These are phyloP conservation scores for Solanum pimpinellifolium DNA, from an alignment of 257 asterid genomes.

Conservation along the genomic window DNA sequence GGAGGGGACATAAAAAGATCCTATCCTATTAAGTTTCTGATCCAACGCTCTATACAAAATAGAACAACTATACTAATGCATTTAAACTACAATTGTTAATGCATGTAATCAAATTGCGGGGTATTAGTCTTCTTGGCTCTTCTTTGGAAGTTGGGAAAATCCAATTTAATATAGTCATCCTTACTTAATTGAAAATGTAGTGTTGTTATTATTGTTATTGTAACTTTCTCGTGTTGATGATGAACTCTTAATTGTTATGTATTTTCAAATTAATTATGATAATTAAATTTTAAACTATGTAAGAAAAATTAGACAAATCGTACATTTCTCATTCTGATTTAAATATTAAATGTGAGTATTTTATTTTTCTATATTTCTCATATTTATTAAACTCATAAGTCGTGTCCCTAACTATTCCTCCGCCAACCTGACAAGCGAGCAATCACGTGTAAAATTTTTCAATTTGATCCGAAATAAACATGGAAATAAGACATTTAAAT, in stretches of 20 bases:
- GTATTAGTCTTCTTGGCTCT: too few relatives aligned
- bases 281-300: neutral
- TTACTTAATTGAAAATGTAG: neutral
- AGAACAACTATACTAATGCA: too few relatives aligned
- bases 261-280: neutral
- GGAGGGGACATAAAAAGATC: too few relatives aligned
- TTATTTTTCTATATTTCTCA: too few relatives aligned
- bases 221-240: neutral
- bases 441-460: neutral
- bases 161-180: too few relatives aligned
- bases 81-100: too few relatives aligned
- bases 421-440: neutral
- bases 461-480: neutral
- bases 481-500: neutral
- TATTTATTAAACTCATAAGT: too few relatives aligned
- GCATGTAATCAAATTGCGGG: too few relatives aligned
- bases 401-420: too few relatives aligned
- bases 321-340: neutral
- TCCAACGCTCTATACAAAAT: too few relatives aligned
- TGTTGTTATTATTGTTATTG: neutral
- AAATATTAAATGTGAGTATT: neutral
- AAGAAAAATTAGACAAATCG: neutral
- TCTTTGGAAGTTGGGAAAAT: too few relatives aligned
- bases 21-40: too few relatives aligned
- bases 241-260: neutral